Evolutionary conservation across 768 basidiomycete genomes (phyloP).

Genomic region (Pholiota molesta): DNA sequence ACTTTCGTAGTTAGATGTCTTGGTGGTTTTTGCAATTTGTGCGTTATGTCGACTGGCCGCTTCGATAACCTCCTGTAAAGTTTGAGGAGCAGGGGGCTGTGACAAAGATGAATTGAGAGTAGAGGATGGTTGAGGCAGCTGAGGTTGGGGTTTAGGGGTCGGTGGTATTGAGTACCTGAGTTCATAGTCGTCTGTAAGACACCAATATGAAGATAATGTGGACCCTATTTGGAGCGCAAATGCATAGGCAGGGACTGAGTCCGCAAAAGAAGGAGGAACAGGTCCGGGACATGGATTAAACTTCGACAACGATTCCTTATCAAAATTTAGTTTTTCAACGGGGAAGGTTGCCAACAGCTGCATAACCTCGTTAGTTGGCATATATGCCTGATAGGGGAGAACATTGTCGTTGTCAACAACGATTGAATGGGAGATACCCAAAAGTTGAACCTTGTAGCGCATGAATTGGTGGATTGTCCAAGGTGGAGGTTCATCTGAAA

Average conservation of each 20-base stretch:
- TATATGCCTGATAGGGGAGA: slow-evolving; percentile 76
- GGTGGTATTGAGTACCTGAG: slow-evolving; percentile 52
- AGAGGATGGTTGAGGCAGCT: slow-evolving; percentile 12
- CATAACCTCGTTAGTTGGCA: slow-evolving; percentile 56
- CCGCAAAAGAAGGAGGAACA: slow-evolving; percentile 40
- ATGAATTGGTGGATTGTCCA: slow-evolving; percentile 67
- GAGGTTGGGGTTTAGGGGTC: slow-evolving; percentile 12
- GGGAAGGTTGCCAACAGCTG: slow-evolving; percentile 48
- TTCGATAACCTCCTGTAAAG: slow-evolving; percentile 47
- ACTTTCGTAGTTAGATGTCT: slow-evolving; percentile 18
- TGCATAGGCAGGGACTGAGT: slow-evolving; percentile 65
- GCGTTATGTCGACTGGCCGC: slow-evolving; percentile 46
- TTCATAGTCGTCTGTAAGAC: slow-evolving; percentile 74
- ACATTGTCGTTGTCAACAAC: slow-evolving; percentile 58
- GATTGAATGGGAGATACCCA: slow-evolving; percentile 55
- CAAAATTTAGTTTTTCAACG: slow-evolving; percentile 44
- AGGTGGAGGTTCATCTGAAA: slow-evolving; percentile 30
- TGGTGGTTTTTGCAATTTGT: slow-evolving; percentile 3
- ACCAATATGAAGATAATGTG: slow-evolving; percentile 65
- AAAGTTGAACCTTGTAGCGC: slow-evolving; percentile 68
- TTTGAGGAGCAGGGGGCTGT: slow-evolving; percentile 21
- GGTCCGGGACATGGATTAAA: slow-evolving; percentile 56
- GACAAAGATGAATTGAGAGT: slow-evolving; percentile 16
- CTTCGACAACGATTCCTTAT: slow-evolving; percentile 37
- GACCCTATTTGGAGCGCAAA: slow-evolving; percentile 75